Evolutionary conservation across 2,329 filamentous ascomycete genomes (phyloP).

Genomic region (Bipolaris sorokiniana): DNA sequence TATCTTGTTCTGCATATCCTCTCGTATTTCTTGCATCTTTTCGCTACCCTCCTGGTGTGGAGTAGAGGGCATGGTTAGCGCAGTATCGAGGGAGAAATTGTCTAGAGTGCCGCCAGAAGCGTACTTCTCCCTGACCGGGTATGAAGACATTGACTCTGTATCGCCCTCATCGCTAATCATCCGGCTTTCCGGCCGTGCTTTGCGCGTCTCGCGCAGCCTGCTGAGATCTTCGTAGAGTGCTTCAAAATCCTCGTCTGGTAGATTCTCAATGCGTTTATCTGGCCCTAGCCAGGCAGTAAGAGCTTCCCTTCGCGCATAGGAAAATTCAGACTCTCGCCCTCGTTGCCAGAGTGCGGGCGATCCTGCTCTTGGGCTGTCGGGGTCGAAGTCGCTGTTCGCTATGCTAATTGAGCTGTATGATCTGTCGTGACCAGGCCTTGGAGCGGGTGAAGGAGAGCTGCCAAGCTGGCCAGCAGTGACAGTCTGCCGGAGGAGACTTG

Average conservation of each 20-base stretch:
- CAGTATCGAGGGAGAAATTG: slow-evolving; percentile 94
- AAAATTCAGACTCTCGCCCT: slow-evolving; percentile 90
- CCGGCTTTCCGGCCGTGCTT: slow-evolving; percentile 65
- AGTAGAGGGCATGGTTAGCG: slow-evolving; percentile 91
- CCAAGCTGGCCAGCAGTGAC: slow-evolving; percentile 68
- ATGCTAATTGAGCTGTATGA: slow-evolving; percentile 70
- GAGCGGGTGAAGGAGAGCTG: slow-evolving; percentile 67
- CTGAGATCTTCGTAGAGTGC: slow-evolving; percentile 93
- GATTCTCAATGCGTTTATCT: slow-evolving; percentile 86
- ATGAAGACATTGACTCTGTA: slow-evolving; percentile 85
- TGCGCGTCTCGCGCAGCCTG: slow-evolving; percentile 81
- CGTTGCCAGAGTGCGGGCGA: slow-evolving; percentile 74
- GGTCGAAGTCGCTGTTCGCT: slow-evolving; percentile 76
- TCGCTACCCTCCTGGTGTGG: slow-evolving; percentile 83
- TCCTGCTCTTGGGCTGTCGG: slow-evolving; percentile 73
- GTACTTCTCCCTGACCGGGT: slow-evolving; percentile 90
- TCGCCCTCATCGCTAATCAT: slow-evolving; percentile 73
- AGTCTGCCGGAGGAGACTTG: slow-evolving; percentile 83
- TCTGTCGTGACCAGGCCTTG: slow-evolving; percentile 74
- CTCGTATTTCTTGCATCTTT: slow-evolving; percentile 72
- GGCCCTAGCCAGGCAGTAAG: slow-evolving; percentile 86
- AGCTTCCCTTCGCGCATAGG: slow-evolving; percentile 90
- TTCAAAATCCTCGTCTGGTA: slow-evolving; percentile 94
- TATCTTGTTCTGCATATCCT: slow-evolving; percentile 82
- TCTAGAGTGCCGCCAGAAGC: slow-evolving; percentile 93